Evolutionary conservation across 2,329 filamentous ascomycete genomes (phyloP), one percentile per base, ranked within the genome.

Genomic region (Didymella sp.): DNA sequence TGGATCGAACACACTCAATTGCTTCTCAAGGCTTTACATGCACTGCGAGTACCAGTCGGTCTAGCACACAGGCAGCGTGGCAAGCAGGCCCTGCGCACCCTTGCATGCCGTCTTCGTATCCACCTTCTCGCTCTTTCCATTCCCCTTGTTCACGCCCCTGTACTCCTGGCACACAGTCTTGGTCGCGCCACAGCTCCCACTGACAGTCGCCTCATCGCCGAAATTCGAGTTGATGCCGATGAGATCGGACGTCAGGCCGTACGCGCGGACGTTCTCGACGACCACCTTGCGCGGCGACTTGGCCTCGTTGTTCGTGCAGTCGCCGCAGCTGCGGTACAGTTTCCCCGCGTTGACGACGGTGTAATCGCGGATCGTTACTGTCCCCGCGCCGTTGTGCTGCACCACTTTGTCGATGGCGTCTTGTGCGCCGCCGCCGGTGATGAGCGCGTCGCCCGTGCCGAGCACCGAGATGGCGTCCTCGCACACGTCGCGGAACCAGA

Each of bases 141-240:
- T 58, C 13, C 61, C 63, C 60, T 68, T 68, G 51, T 64, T 64
- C 4, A 68, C 56, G 13, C 65, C 66, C 58, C 64, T 63, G 60
- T 67, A 69, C 31, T 67, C 63, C 25, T 47, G 41, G 60, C 68
- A 70, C 15, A 70, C 67, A 6, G 46, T 49, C 41, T 65, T 62
- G 3, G 55, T 66, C 13, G 41, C 52, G 43, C 66, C 67, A 43
- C 74, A 76, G 15, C 76, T 76, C 59, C 79, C 79, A 53, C 73
- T 77, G 59, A 81, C 75, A 7, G 66, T 76, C 49, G 78, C 79
- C 1, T 76, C 77, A 60, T 81, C 79, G 19, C 79, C 79, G 49
- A 78, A 81, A 75, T 81, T 82, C 44, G 71, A 72, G 73, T 81
- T 82, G 64, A 82, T 80, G 28, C 79, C 78, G 56, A 76, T 76